Evolutionary conservation across 2,329 filamentous ascomycete species (phyloP).

Genomic region (Epichloe coenophiala): DNA sequence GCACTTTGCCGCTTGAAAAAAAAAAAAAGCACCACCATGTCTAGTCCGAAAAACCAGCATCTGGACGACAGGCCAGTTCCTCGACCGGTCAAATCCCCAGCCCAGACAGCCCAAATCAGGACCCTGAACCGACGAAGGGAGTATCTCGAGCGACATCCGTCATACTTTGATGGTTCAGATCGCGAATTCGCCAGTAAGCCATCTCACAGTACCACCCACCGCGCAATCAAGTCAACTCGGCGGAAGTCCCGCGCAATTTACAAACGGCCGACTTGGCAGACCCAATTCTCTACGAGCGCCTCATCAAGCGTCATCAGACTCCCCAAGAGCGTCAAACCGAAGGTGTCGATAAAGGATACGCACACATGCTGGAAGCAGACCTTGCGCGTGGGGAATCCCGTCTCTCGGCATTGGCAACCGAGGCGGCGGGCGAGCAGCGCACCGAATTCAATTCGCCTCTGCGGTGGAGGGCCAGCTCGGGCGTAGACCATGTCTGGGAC

Average conservation of each 20-base stretch:
- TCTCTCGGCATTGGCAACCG: slow-evolving; percentile 37
- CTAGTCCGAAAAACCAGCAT: not conserved
- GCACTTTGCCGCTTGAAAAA: not conserved
- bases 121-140: slow-evolving; percentile 65
- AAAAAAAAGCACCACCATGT: not conserved
- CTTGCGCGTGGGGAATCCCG: slow-evolving; percentile 68
- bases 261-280: slow-evolving; percentile 28
- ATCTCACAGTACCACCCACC: not conserved
- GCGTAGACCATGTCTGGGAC: slow-evolving; percentile 15
- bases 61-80: slow-evolving; percentile 27
- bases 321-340: slow-evolving; percentile 60
- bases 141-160: slow-evolving; percentile 58
- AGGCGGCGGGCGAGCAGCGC: slow-evolving; percentile 3
- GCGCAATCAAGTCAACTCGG: too few relatives aligned
- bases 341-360: slow-evolving; percentile 62
- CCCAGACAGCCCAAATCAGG: slow-evolving; percentile 33
- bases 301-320: slow-evolving; percentile 66
- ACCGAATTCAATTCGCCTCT: not conserved
- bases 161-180: slow-evolving; percentile 50
- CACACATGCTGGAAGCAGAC: slow-evolving; percentile 65
- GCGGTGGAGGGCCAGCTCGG: not conserved
- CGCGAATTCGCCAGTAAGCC: slow-evolving; percentile 40
- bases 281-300: slow-evolving; percentile 67
- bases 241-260: too few relatives aligned
- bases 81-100: slow-evolving; percentile 28